A percentile compares a stretch with the other conserved stretches of the same genome.
Conservation (phyloP, 2,329 filamentous ascomycete genomes). For the Ramichloridium luteum region DNA sequence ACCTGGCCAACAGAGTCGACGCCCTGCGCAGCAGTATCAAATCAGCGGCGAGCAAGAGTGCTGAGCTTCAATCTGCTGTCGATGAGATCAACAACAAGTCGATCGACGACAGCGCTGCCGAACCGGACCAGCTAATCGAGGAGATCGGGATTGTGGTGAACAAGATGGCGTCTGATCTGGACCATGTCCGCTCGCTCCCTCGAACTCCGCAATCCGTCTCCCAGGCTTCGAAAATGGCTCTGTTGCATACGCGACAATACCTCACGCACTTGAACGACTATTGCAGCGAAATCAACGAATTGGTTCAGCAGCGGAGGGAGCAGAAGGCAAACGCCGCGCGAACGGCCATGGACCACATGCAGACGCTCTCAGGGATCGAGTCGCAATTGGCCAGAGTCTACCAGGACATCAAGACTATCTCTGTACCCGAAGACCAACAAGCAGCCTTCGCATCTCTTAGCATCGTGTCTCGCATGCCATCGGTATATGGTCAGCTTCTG, state of each 20-base stretch:
- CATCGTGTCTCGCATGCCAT: slow-evolving; percentile 69
- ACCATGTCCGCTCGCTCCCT: slow-evolving; percentile 58
- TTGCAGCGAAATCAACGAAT: slow-evolving; percentile 43
- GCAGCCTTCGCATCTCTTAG: slow-evolving; percentile 71
- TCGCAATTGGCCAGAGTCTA: slow-evolving; percentile 61
- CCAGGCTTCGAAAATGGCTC: slow-evolving; percentile 51
- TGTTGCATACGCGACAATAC: slow-evolving; percentile 51
- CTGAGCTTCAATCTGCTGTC: slow-evolving; percentile 33
- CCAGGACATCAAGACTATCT: slow-evolving; percentile 56
- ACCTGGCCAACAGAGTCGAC: slow-evolving; percentile 46
- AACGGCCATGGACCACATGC: slow-evolving; percentile 63
- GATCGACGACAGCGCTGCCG: slow-evolving; percentile 28
- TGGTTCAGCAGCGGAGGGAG: slow-evolving; percentile 42
- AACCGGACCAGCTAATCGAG: slow-evolving; percentile 57
- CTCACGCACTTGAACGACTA: slow-evolving; percentile 48
- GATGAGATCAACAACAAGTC: slow-evolving; percentile 29
- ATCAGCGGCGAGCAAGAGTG: slow-evolving; percentile 30
- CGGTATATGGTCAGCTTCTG: slow-evolving; percentile 79
- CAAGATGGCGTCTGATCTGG: slow-evolving; percentile 79
- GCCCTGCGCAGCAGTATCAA: slow-evolving; percentile 32
- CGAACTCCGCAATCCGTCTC: slow-evolving; percentile 53
- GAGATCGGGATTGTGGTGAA: slow-evolving; percentile 78
- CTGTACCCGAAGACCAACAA: slow-evolving; percentile 61
- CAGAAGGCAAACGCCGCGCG: slow-evolving; percentile 56
- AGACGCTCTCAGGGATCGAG: slow-evolving; percentile 68